Evolutionary conservation across 371 early-diverging fungal species (phyloP).

Genomic region (Mucor sp.): DNA sequence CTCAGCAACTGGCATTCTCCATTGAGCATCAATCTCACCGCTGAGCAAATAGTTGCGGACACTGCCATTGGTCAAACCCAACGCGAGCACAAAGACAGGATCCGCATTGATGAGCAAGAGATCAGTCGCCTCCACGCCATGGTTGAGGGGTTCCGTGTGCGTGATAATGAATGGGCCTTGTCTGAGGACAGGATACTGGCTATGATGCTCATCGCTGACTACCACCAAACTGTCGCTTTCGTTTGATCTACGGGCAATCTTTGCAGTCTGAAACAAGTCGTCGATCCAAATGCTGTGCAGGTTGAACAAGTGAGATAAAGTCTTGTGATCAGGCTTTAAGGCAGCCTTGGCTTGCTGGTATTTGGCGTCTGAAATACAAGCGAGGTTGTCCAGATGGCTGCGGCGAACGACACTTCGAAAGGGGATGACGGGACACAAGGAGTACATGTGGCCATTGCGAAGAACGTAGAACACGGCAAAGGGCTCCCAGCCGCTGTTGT

Average conservation of each 20-base stretch:
- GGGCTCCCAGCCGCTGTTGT: conserved; percentile 43
- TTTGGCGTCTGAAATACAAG: conserved; percentile 35
- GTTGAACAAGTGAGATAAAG: conserved; percentile 28
- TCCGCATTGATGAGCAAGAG: conserved; percentile 30
- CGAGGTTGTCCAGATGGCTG: conserved; percentile 39
- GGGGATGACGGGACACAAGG: conserved; percentile 47
- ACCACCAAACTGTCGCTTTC: conserved; percentile 20
- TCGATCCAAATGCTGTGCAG: conserved; percentile 43
- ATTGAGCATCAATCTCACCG: conserved; percentile 38
- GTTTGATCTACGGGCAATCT: conserved; percentile 7
- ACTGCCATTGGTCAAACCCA: conserved; percentile 36
- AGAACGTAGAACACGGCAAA: conserved; percentile 47
- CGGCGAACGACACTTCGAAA: conserved; percentile 35
- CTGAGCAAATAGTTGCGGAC: conserved; percentile 37
- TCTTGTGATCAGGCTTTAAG: neutral
- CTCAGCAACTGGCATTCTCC: conserved; percentile 31
- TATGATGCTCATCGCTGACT: conserved; percentile 9
- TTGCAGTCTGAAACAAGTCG: conserved; percentile 28
- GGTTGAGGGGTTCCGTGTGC: neutral
- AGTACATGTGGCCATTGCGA: conserved; percentile 45
- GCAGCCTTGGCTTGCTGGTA: conserved; percentile 15
- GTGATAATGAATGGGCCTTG: conserved; percentile 45
- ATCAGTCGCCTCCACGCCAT: conserved; percentile 24
- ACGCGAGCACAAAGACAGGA: conserved; percentile 26
- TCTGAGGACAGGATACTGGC: conserved; percentile 25